A percentile compares a stretch with the other conserved stretches of the same genome.
phyloP scores from a whole-genome alignment of 257 asterid genomes.

The Solanum tarapatanum region DNA sequence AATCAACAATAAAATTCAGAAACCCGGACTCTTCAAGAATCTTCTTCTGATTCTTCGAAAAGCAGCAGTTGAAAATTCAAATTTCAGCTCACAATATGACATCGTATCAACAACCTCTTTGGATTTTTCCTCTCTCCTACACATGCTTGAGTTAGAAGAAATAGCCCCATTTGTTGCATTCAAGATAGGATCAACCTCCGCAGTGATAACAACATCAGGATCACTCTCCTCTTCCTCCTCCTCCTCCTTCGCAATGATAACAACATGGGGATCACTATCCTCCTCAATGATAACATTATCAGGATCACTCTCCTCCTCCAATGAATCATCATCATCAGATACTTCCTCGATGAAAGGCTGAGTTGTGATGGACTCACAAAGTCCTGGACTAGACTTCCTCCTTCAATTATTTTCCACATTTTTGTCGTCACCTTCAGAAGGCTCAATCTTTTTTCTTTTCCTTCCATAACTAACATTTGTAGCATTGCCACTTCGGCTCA shows the following conservation, averaged over 20 bases:
- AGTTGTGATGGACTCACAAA: neutral
- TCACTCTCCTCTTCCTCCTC: too few relatives aligned
- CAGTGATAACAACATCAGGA: neutral
- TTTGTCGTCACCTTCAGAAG: neutral
- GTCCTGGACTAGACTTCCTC: too few relatives aligned
- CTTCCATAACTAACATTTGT: neutral
- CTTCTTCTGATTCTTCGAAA: neutral
- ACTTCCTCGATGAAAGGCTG: neutral
- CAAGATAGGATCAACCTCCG: neutral
- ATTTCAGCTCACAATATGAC: neutral
- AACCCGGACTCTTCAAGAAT: neutral
- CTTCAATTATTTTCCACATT: too few relatives aligned
- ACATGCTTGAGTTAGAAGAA: neutral
- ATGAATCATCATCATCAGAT: neutral
- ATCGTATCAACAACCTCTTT: neutral
- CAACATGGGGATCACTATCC: too few relatives aligned
- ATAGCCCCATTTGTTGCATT: neutral
- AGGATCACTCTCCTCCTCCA: too few relatives aligned
- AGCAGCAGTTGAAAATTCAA: neutral
- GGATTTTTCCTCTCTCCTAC: neutral
- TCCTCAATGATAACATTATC: too few relatives aligned
- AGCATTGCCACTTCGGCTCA: neutral
- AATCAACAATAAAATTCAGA: slow-evolving; percentile 3
- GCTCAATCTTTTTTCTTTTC: neutral
- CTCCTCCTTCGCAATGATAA: too few relatives aligned